These are phyloP conservation scores for Trichoderma atrobrunneum DNA, from an alignment of 2,329 filamentous ascomycete genomes.

Conservation along the genomic window DNA sequence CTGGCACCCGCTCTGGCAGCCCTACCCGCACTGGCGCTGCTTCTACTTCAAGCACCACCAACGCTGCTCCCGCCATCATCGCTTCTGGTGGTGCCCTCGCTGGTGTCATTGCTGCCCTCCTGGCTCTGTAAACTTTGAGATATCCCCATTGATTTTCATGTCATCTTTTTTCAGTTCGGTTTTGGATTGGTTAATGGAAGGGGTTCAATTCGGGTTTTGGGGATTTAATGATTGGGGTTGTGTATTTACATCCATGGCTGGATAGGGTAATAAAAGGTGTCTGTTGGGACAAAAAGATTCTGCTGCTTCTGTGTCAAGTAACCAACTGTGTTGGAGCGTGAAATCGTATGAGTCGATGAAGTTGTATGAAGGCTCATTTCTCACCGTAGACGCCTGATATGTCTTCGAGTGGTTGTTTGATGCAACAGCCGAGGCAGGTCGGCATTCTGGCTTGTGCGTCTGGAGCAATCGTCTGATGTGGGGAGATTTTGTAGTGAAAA, in stretches of 20 bases:
- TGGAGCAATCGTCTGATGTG: not conserved
- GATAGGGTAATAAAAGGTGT: not conserved
- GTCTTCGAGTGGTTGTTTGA: not conserved
- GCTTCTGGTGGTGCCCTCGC: constrained; percentile 43
- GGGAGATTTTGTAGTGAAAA: not conserved
- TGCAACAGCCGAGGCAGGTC: not conserved
- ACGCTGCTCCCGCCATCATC: constrained; percentile 22
- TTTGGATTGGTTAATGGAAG: constrained; percentile 5
- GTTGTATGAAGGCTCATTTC: not conserved
- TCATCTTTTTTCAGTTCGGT: not conserved
- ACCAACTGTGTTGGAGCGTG: not conserved
- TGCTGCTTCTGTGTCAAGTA: not conserved
- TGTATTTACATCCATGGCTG: constrained; percentile 10
- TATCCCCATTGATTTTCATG: not conserved
- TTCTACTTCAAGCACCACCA: constrained; percentile 26
- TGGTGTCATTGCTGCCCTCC: constrained; percentile 48
- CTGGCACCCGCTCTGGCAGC: constrained; percentile 17
- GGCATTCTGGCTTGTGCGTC: not conserved
- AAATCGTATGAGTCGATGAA: not conserved
- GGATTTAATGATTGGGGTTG: constrained; percentile 4
- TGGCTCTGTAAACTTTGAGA: constrained; percentile 45
- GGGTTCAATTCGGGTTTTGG: not conserved
- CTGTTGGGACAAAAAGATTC: not conserved
- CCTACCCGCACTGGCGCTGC: constrained; percentile 20
- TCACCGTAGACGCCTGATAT: not conserved